Base-by-base conservation (phyloP, 2,329 filamentous ascomycete genomes). In the Sporothrix protearum region DNA sequence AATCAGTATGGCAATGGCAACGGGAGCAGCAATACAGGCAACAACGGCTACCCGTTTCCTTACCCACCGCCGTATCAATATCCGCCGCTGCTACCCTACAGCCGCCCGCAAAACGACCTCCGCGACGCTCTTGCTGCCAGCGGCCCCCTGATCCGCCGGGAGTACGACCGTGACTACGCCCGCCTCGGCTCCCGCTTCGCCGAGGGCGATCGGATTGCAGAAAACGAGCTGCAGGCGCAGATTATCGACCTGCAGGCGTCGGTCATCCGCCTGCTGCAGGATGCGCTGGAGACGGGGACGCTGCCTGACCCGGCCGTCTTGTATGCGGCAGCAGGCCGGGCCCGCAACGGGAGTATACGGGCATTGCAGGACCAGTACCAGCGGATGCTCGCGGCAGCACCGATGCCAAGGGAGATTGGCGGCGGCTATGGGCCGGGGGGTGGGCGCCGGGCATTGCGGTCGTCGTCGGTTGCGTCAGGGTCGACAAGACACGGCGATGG, bases 241-340 rank as follows among this genome's bases (percentile, higher is more conserved):
- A 77, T 81, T 67, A 81, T 81, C 55, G 77, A 78, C 14, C 76
- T 82, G 47, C 80, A 82, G 72, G 75, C 78, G 53, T 80, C 78
- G 4, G 79, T 82, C 67, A 81, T 82, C 71, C 75, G 75, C n/a
- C 75, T 81, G 55, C 77, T 81, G 12, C 78, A 81, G 68, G 79
- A 80, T 10, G 79, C 80, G 5, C 76, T 82, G 30, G 71, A 76
- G 28, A 79, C 77, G 36, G 79, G 79, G 3, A 74, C 74, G 0
- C 74, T 74, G 6, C 76, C 76, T 10, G 80, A 82, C 71, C 74
- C 79, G 66, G 71, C 76, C 49, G 74, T 71, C 42, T 77, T 82
- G 16, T 76, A 78, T 39, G 77, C 78, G 33, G 80, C 79, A 0
- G 79, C 78, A 1, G 75, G 78, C 25, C 78, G 79, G 19, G 80